Evolutionary conservation across 805 yeast genomes (phyloP).

Genomic region (Spathaspora girioi): DNA sequence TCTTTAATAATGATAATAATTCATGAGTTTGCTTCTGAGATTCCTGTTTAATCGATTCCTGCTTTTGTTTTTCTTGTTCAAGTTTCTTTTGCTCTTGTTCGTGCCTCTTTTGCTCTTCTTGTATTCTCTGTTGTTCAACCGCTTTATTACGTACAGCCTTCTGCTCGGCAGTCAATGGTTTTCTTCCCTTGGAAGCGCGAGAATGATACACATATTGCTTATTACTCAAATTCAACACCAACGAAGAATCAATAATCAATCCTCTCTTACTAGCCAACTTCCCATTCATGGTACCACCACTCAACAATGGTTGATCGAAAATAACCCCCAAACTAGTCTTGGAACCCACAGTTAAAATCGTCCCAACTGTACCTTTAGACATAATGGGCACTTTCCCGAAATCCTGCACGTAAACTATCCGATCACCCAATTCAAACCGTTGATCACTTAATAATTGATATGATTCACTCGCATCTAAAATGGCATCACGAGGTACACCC

Average conservation of each 20-base stretch:
- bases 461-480: constrained; percentile 72
- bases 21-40: constrained; percentile 25
- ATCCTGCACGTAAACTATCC: constrained; percentile 79
- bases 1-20: constrained; percentile 26
- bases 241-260: constrained; percentile 72
- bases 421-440: constrained; percentile 79
- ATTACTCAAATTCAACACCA: constrained; percentile 72
- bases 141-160: constrained; percentile 10
- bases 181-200: constrained; percentile 49
- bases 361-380: constrained; percentile 86
- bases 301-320: constrained; percentile 78
- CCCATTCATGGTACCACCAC: constrained; percentile 81
- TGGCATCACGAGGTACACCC: constrained; percentile 82
- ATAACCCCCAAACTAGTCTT: constrained; percentile 69
- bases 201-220: constrained; percentile 77
- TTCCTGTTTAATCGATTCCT: constrained; percentile 14
- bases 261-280: constrained; percentile 79
- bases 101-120: not conserved
- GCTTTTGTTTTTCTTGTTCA: constrained; percentile 7
- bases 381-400: constrained; percentile 88
- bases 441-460: constrained; percentile 70
- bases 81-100: not conserved
- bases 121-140: not conserved
- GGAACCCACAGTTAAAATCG: constrained; percentile 53
- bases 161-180: constrained; percentile 22